Evolutionary conservation across 73 alveolate species (phyloP).

Genomic region (Blepharisma japonicum): DNA sequence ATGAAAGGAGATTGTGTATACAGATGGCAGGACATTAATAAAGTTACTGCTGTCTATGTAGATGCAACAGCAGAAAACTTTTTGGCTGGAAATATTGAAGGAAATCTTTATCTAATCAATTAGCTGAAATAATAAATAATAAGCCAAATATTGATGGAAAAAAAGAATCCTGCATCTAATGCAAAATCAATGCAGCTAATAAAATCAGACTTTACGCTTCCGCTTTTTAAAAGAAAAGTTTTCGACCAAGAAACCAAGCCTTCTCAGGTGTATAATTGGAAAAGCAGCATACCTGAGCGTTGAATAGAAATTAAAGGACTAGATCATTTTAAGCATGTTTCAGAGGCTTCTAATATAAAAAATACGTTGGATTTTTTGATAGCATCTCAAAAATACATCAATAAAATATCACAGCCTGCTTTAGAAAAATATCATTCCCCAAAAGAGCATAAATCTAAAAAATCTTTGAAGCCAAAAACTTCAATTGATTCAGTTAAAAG

Average conservation of each 20-base stretch:
- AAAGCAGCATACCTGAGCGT: conserved; percentile 4
- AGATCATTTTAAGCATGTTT: background rate
- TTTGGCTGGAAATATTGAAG: background rate
- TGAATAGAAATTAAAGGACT: conserved; percentile 8
- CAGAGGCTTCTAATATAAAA: background rate
- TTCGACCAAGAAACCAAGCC: too few relatives aligned
- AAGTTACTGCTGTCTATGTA: background rate
- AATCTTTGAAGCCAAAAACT: too few relatives aligned
- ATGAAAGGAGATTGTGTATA: background rate
- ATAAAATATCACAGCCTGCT: background rate
- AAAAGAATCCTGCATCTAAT: too few relatives aligned
- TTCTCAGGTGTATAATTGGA: background rate
- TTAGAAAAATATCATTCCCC: too few relatives aligned
- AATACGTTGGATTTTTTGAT: conserved; percentile 12
- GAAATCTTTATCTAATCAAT: background rate
- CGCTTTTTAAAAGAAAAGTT: too few relatives aligned
- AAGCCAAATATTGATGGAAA: too few relatives aligned
- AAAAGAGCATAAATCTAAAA: too few relatives aligned
- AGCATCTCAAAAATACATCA: conserved; percentile 11
- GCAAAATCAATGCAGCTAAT: too few relatives aligned
- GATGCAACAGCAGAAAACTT: background rate
- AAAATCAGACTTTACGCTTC: too few relatives aligned
- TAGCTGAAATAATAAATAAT: background rate
- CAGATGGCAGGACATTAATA: background rate
- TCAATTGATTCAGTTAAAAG: too few relatives aligned